Evolutionary conservation across 352 stramenopile species (phyloP), one percentile per base, ranked within the genome.

Genomic region (Phytophthora crassamura): DNA sequence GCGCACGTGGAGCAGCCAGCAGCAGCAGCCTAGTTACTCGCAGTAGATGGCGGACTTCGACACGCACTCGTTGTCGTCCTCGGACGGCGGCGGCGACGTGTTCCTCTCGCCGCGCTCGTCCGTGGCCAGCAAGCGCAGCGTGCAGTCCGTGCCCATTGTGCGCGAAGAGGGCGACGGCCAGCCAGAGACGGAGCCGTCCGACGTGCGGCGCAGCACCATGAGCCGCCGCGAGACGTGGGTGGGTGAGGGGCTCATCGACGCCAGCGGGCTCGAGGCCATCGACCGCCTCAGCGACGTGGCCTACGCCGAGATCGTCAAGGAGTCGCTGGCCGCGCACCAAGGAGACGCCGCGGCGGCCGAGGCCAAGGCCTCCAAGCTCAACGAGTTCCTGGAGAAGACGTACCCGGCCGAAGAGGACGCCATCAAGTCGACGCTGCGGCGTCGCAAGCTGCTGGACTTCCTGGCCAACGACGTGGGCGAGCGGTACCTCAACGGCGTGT

Each of bases 361-460:
- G 38, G 43, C 62, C 34, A 64, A 72, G 38, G 57, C 50, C 34
- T 75, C 65, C 36, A 84, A 83, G 43, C 68, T 89, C 42, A 69
- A 67, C 15, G 66, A 78, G 43, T 89, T 85, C 43, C 51, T 90
- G 40, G 65, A 46, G 25, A 75, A 76, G 57, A 72, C 70, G 34
- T 75, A 82, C 55, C 69, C 65, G 14, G 64, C 56, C 10, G 62
- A 73, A 52, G 54, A 55, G 14, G 59, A 68, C 14, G 45, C 45
- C 36, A 66, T 64, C 45, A 43, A 70, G 33, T 59, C 67, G 22
- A 59, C 84, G 48, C 77, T 83, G 35, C 60, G 79, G 7, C 74
- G 78, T 50, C 87, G 73, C 48, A 92, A 92, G 57, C 61, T 92
- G 32, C 71, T 92, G 18, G 83, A 92, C 67, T 92, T 92, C 49